These are phyloP conservation scores for Nicotiana rustica DNA, from an alignment of 305 asterid species.

Conservation along the genomic window DNA sequence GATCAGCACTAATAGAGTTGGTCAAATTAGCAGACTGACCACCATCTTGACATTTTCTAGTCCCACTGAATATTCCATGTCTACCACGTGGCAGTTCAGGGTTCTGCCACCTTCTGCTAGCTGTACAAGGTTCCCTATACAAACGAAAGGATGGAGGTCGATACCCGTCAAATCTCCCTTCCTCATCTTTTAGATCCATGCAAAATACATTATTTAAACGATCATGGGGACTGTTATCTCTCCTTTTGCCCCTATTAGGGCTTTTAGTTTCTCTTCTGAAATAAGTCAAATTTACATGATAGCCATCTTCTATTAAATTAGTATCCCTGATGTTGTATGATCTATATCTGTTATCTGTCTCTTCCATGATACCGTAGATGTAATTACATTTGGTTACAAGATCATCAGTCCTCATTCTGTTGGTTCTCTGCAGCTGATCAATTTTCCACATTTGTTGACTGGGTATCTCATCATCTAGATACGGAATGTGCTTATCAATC, in stretches of 20 bases:
- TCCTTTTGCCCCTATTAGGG: conserved; percentile 46
- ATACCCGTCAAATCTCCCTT: conserved; percentile 40
- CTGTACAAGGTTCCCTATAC: conserved; percentile 38
- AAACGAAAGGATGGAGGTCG: conserved; percentile 41
- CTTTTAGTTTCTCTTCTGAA: conserved; percentile 50
- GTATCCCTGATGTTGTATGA: conserved; percentile 38
- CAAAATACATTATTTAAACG: conserved; percentile 37
- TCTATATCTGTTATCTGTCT: conserved; percentile 42
- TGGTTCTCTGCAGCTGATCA: conserved; percentile 40
- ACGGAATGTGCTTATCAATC: conserved; percentile 38
- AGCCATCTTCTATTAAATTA: conserved; percentile 39
- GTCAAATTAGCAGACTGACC: conserved; percentile 40
- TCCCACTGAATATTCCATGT: conserved; percentile 41
- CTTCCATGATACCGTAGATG: conserved; percentile 39
- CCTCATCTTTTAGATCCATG: conserved; percentile 42
- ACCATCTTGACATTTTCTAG: conserved; percentile 43
- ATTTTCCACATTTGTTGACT: conserved; percentile 41
- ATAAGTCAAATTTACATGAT: conserved; percentile 44
- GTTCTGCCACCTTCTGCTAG: conserved; percentile 38
- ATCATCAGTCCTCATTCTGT: conserved; percentile 44
- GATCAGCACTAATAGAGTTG: conserved; percentile 37
- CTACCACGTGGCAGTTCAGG: conserved; percentile 36
- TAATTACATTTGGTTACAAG: conserved; percentile 42
- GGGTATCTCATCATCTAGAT: conserved; percentile 40
- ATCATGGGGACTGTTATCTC: conserved; percentile 39